phyloP scores from a whole-genome alignment of 2,329 filamentous ascomycete genomes.

The Cercospora nicotianae region DNA sequence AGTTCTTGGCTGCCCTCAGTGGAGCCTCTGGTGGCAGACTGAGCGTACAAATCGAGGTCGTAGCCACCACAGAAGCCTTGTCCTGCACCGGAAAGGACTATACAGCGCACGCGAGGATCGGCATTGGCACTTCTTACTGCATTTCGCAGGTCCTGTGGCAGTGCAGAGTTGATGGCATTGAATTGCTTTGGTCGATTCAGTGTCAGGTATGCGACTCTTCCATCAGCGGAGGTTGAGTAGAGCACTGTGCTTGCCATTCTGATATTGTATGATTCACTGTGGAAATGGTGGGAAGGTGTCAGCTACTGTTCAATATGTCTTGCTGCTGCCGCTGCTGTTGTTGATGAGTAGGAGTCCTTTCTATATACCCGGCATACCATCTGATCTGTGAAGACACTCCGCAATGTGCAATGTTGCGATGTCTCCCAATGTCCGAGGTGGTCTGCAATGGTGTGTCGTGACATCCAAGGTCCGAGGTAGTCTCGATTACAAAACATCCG shows the following conservation, averaged over 20 bases:
- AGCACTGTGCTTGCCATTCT: conserved; percentile 7
- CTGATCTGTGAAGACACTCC: not conserved
- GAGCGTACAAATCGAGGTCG: conserved; percentile 12
- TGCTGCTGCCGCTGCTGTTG: not conserved
- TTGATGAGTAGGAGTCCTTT: not conserved
- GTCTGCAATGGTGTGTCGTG: not conserved
- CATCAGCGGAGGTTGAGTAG: conserved; percentile 11
- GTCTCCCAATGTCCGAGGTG: not conserved
- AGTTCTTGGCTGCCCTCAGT: not conserved
- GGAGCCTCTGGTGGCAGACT: not conserved
- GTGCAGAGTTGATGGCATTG: conserved; percentile 14
- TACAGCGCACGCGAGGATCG: conserved; percentile 12
- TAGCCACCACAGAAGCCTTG: conserved; percentile 19
- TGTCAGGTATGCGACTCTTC: conserved; percentile 10
- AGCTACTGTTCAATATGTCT: not conserved
- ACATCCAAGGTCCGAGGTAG: not conserved
- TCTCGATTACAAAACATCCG: not conserved
- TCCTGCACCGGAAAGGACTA: conserved; percentile 15
- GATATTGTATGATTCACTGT: not conserved
- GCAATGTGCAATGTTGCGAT: not conserved
- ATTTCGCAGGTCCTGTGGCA: conserved; percentile 11
- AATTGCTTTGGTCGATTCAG: conserved; percentile 18
- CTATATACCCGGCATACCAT: not conserved
- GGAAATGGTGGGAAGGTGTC: not conserved
- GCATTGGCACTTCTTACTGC: conserved; percentile 14